Conservation (phyloP, 2,329 filamentous ascomycete genomes). For the Helotiales sp. region DNA sequence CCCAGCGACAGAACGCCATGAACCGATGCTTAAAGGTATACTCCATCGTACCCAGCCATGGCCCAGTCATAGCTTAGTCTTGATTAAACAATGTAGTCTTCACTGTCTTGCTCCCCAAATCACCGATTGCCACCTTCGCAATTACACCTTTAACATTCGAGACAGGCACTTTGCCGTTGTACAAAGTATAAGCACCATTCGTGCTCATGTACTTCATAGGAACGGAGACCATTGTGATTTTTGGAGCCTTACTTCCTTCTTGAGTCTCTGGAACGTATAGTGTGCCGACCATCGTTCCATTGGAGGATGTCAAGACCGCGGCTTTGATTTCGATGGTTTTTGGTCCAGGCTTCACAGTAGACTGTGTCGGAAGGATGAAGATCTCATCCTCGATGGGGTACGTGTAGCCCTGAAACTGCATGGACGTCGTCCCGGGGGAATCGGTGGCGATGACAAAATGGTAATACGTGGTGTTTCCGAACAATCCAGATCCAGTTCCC, state of each 20-base stretch:
- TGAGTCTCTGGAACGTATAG: slow-evolving; percentile 15
- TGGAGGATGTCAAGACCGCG: slow-evolving; percentile 11
- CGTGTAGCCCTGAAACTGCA: slow-evolving; percentile 7
- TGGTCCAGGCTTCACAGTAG: neutral
- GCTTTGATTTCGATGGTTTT: slow-evolving; percentile 10
- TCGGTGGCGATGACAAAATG: slow-evolving; percentile 8
- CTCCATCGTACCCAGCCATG: no score
- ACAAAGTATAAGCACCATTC: slow-evolving; percentile 17
- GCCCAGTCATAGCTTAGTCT: no score
- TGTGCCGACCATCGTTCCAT: slow-evolving; percentile 6
- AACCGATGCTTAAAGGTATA: no score
- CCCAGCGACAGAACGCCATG: no score
- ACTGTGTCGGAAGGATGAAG: slow-evolving; percentile 15
- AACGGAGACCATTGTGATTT: slow-evolving; percentile 9
- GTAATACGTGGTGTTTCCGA: slow-evolving; percentile 9
- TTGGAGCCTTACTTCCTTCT: slow-evolving; percentile 1
- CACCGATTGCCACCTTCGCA: slow-evolving; percentile 14
- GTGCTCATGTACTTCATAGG: slow-evolving; percentile 2
- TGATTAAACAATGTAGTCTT: slow-evolving; percentile 11
- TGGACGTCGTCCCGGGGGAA: slow-evolving; percentile 10
- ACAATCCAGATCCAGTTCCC: neutral
- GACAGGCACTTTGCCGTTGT: slow-evolving; percentile 1
- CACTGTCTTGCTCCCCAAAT: slow-evolving; percentile 12
- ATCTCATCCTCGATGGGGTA: slow-evolving; percentile 18
- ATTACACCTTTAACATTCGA: slow-evolving; percentile 7